phyloP scores from a whole-genome alignment of 1,139 yeast species.

The Candida glucosophila region DNA sequence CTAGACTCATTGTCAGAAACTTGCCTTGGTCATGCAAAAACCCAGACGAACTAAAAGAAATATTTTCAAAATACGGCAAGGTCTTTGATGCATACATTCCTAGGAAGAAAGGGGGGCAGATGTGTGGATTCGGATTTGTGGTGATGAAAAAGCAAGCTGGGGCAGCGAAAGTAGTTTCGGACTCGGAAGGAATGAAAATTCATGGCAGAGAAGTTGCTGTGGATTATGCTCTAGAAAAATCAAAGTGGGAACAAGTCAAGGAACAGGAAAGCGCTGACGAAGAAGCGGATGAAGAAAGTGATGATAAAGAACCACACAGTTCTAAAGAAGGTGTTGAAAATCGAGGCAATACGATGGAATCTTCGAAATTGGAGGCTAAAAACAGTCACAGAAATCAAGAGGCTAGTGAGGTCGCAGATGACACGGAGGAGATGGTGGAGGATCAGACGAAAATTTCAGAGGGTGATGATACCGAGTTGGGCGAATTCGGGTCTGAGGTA shows the following conservation, averaged over 20 bases:
- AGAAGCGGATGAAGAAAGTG: conserved; percentile 34
- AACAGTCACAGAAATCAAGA: conserved; percentile 28
- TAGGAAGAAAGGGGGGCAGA: conserved; percentile 75
- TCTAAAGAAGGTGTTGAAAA: no score
- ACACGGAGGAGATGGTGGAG: conserved; percentile 5
- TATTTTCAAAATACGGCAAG: conserved; percentile 73
- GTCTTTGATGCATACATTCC: conserved; percentile 90
- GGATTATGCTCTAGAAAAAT: conserved; percentile 85
- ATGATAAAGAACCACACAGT: conserved; percentile 18
- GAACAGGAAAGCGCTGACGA: no score
- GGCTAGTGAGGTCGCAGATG: conserved; percentile 20
- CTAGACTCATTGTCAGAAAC: conserved; percentile 81
- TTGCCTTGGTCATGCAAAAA: conserved; percentile 94
- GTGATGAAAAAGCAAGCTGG: conserved; percentile 75
- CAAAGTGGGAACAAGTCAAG: conserved; percentile 78
- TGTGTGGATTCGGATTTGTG: conserved; percentile 94
- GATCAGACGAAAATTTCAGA: no score
- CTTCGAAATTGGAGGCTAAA: conserved; percentile 18
- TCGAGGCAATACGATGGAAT: conserved; percentile 15
- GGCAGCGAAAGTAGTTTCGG: conserved; percentile 79
- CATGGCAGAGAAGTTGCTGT: conserved; percentile 92
- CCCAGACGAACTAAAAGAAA: conserved; percentile 58
- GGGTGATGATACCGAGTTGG: neutral
- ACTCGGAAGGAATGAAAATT: conserved; percentile 62
- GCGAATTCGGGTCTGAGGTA: neutral